These are phyloP conservation scores for Colletotrichum higginsianum DNA, from an alignment of 2,329 filamentous ascomycete genomes.

Conservation along the genomic window DNA sequence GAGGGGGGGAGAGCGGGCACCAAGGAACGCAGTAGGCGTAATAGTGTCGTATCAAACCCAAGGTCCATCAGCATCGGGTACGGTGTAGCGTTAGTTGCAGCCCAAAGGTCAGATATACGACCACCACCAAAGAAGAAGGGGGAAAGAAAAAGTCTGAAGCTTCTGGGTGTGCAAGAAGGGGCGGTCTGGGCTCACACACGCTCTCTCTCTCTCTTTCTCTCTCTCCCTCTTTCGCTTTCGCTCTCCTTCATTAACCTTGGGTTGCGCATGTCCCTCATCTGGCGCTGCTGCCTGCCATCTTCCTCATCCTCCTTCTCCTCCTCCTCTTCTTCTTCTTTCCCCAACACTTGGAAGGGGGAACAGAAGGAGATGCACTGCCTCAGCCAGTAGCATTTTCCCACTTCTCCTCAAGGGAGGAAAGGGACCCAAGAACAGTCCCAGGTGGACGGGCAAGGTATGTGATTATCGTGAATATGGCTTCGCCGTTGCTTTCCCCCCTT, in stretches of 20 bases:
- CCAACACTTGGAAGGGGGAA: conserved; percentile 19
- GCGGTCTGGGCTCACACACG: conserved; percentile 32
- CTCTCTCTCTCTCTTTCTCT: conserved; percentile 6
- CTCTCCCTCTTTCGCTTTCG: neutral
- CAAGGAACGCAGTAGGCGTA: conserved; percentile 10
- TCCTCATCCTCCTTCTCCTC: neutral
- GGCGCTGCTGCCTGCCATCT: conserved; percentile 3
- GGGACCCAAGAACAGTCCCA: neutral
- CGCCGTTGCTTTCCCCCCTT: neutral
- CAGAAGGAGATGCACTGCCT: conserved; percentile 17
- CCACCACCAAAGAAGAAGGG: neutral
- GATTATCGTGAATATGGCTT: neutral
- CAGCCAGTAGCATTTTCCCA: conserved; percentile 10
- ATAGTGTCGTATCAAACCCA: conserved; percentile 10
- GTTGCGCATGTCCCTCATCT: conserved; percentile 12
- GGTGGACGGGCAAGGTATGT: neutral
- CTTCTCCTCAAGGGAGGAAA: conserved; percentile 12
- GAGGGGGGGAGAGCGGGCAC: neutral
- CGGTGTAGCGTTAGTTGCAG: conserved; percentile 18
- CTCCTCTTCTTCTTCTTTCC: conserved; percentile 1
- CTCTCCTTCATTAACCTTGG: conserved; percentile 13
- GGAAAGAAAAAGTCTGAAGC: conserved; percentile 7
- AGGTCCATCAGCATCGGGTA: conserved; percentile 10
- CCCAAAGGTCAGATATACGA: conserved; percentile 25
- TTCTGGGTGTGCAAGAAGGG: conserved; percentile 23